Conservation (phyloP, 2,329 filamentous ascomycete genomes). For the Orbilia javanica region DNA sequence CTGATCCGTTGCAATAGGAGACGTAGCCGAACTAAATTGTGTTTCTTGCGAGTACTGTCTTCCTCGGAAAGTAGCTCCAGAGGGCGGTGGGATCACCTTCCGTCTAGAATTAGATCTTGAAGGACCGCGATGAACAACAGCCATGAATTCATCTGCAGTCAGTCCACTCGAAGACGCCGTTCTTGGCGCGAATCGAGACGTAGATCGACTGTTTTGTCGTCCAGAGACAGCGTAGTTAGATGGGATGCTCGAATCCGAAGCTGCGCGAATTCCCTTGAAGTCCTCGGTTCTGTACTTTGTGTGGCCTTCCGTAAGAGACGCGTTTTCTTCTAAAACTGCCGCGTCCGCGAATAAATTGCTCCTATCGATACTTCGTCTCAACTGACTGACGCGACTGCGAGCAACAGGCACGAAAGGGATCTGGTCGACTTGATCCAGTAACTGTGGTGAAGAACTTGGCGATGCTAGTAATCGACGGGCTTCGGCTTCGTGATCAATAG, state of each 20-base stretch:
- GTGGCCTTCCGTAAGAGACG: neutral
- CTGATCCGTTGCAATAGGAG: neutral
- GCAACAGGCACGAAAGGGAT: neutral
- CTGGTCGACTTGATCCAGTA: neutral
- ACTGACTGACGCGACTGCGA: neutral
- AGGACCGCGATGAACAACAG: conserved; percentile 13
- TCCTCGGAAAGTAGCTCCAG: neutral
- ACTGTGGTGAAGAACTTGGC: neutral
- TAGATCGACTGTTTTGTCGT: neutral
- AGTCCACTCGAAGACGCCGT: conserved; percentile 4
- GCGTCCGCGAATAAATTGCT: neutral
- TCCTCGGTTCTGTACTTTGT: neutral
- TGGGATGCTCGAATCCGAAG: neutral
- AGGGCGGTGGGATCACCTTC: neutral
- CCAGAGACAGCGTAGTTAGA: neutral
- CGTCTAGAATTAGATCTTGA: neutral
- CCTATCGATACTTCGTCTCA: neutral
- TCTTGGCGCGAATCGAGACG: neutral
- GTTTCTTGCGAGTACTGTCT: neutral
- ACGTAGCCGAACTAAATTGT: neutral
- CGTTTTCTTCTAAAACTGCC: neutral
- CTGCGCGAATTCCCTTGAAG: neutral
- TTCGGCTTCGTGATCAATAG: neutral
- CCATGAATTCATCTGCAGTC: conserved; percentile 14
- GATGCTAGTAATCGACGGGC: neutral